A percentile compares a stretch with the other conserved stretches of the same genome.
Conservation (phyloP, 2,329 filamentous ascomycete species). For the Cercospora sp. region DNA sequence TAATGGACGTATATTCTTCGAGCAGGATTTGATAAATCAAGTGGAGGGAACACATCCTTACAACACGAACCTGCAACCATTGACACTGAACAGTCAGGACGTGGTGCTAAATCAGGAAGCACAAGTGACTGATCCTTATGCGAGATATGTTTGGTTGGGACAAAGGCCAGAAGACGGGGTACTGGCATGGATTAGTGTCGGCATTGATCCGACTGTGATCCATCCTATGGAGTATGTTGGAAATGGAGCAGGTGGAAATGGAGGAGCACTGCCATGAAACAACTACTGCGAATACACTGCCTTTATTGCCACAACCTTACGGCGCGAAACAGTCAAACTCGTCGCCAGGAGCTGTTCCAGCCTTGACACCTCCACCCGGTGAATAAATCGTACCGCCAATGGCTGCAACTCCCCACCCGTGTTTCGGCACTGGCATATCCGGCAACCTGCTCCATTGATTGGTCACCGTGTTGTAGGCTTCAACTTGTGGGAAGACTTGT, state of each 20-base stretch:
- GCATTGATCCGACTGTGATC: slow-evolving; percentile 44
- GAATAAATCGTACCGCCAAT: slow-evolving; percentile 11
- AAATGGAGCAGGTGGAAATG: slow-evolving; percentile 12
- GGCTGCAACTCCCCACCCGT: slow-evolving; percentile 13
- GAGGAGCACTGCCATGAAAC: slow-evolving; percentile 5
- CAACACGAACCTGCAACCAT: slow-evolving; percentile 42
- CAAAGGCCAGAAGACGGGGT: slow-evolving; percentile 53
- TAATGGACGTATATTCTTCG: slow-evolving; percentile 65
- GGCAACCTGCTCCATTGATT: slow-evolving; percentile 5
- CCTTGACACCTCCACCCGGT: slow-evolving; percentile 14
- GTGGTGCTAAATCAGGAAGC: slow-evolving; percentile 49
- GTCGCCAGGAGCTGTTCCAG: slow-evolving; percentile 10
- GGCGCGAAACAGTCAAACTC: slow-evolving; percentile 13
- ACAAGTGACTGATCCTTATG: slow-evolving; percentile 55
- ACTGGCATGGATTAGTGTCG: slow-evolving; percentile 56
- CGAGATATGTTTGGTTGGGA: slow-evolving; percentile 60
- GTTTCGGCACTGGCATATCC: slow-evolving; percentile 12
- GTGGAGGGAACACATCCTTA: slow-evolving; percentile 53
- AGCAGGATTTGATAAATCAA: slow-evolving; percentile 56
- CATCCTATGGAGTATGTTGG: slow-evolving; percentile 13
- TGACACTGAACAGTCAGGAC: slow-evolving; percentile 56
- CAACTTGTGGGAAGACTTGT: slow-evolving; percentile 9
- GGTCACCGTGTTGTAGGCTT: slow-evolving; percentile 10
- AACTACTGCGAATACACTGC: too few relatives aligned
- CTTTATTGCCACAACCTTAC: neutral